Percentiles rank a stretch among this genome's conserved stretches.
These are phyloP conservation scores for Brasenia schreberi DNA, from an alignment of 164 flowering plant species.

Conservation along the genomic window DNA sequence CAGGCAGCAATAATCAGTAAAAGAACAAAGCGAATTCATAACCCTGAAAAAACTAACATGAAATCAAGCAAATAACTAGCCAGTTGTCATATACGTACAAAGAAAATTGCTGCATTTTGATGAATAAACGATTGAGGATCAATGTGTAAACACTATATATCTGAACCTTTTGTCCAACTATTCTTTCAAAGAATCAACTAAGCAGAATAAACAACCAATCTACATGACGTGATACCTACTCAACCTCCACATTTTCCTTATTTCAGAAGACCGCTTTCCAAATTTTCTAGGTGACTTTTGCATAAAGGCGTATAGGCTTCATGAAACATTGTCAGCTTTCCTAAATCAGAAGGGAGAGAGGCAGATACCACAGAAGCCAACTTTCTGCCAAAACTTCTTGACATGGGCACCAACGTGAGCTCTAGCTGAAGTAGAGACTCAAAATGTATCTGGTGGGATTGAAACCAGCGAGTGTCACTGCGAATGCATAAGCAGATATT, in stretches of 20 bases:
- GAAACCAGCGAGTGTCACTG: conserved; percentile 87
- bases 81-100: too few relatives aligned
- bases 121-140: too few relatives aligned
- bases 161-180: too few relatives aligned
- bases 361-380: not conserved
- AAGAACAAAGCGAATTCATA: too few relatives aligned
- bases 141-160: too few relatives aligned
- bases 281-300: not conserved
- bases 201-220: not conserved
- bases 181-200: not conserved
- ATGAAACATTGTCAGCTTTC: not conserved
- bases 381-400: not conserved
- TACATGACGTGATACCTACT: not conserved
- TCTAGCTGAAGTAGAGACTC: conserved; percentile 73
- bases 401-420: too few relatives aligned
- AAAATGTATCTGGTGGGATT: conserved; percentile 90
- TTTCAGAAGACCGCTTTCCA: not conserved
- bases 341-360: not conserved
- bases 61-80: too few relatives aligned
- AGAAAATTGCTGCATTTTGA: too few relatives aligned
- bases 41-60: too few relatives aligned
- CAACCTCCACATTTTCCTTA: not conserved
- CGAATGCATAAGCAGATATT: conserved; percentile 11
- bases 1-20: too few relatives aligned
- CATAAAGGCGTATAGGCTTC: not conserved